Evolutionary conservation across 2,329 filamentous ascomycete genomes (phyloP).

Genomic region (Aspergillus brasiliensis): DNA sequence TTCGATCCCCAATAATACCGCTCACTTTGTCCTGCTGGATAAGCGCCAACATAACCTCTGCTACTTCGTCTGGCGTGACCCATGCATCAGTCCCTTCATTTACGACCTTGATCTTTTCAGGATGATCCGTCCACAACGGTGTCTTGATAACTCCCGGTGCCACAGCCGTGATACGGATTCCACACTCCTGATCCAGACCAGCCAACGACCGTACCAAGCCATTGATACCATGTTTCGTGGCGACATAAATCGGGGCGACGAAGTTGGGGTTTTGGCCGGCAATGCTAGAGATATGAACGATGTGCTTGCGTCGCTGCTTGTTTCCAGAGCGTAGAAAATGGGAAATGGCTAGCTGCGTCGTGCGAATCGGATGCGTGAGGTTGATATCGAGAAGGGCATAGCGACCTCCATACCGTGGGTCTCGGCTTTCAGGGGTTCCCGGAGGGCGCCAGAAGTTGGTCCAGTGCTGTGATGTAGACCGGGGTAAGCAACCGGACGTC

Average conservation of each 20-base stretch:
- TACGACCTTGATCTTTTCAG: constrained; percentile 59
- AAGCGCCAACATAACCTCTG: constrained; percentile 59
- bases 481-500: not conserved
- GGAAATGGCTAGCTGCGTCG: constrained; percentile 53
- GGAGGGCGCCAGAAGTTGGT: constrained; percentile 56
- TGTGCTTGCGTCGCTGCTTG: constrained; percentile 41
- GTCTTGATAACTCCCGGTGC: constrained; percentile 64
- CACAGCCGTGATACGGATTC: constrained; percentile 62
- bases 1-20: constrained; percentile 36
- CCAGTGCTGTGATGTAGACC: constrained; percentile 38
- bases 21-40: constrained; percentile 52
- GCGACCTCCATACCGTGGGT: constrained; percentile 42
- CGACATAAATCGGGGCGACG: constrained; percentile 50
- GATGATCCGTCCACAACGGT: constrained; percentile 63
- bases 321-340: constrained; percentile 46
- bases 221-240: constrained; percentile 53
- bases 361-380: constrained; percentile 55
- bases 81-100: constrained; percentile 54
- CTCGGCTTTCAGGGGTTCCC: constrained; percentile 44
- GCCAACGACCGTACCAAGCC: constrained; percentile 55
- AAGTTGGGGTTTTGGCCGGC: constrained; percentile 46
- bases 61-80: constrained; percentile 64
- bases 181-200: constrained; percentile 50
- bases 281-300: constrained; percentile 54
- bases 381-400: constrained; percentile 55